Evolutionary conservation across 2,329 filamentous ascomycete species (phyloP), one percentile per base, ranked within the genome.

Genomic region (Pseudogymnoascus sp.): DNA sequence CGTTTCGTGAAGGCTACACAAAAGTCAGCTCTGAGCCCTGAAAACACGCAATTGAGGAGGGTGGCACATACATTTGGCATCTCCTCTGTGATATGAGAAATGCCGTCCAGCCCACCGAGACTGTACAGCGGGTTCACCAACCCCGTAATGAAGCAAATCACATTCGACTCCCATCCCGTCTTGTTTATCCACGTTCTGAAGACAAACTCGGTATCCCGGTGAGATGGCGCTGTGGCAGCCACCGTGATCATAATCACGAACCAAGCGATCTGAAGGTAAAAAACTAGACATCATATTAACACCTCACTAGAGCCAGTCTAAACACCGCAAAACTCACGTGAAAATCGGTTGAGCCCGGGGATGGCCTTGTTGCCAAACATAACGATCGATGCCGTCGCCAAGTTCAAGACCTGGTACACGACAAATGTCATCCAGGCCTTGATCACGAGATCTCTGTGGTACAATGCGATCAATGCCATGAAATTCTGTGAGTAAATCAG

Each of bases 121-220:
- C 75, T 75, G 69, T 79, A 82, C 4, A 79, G 69, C 0, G 78
- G 76, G 64, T 81, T 81, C 1, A 82, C 77, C 3, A 82, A 69
- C 0, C 80, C 80, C 0, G 78, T 79, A 62, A 82, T 80, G 68
- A 82, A 82, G 63, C 75, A 78, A 35, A 82, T 78, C 1, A 74
- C 77, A 62, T 80, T 77, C 62, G 77, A 60, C 8, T 53, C 71
- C 81, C 81, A 83, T 11, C 81, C 80, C 0, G 81, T 82, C 59
- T 81, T 78, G 67, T 82, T 82, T 62, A 81, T 77, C 75, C 79
- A 83, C 1, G 78, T 81, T 38, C 70, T 72, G 68, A 83, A 83
- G 19, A 83, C 81, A 62, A 82, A 82, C n/a, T 77, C 73, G 59
- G 74, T 70, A 59, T 73, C 69, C 16, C 78, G 78, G 62, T 82